Percentiles rank a stretch among this genome's conserved stretches.
Evolutionary conservation across 306 rosid species (phyloP).

Genomic region (Prunus dulcis): DNA sequence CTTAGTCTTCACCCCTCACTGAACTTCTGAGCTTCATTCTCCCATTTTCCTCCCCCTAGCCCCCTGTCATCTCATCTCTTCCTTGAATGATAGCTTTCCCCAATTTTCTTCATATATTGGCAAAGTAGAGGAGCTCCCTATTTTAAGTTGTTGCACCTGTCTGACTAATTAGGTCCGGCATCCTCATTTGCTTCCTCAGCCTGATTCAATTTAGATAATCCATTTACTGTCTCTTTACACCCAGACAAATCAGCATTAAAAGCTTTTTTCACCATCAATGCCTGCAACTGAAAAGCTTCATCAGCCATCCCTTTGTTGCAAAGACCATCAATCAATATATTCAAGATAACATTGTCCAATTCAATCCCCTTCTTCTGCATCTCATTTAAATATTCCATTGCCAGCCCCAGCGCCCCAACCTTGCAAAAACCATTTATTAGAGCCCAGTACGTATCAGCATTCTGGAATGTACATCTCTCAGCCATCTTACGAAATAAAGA

Average conservation of each 20-base stretch:
- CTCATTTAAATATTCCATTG: slow-evolving; percentile 17
- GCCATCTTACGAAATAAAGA: slow-evolving; percentile 26
- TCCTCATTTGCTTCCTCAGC: neutral
- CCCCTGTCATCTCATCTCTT: neutral
- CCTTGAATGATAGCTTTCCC: neutral
- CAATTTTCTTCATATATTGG: neutral
- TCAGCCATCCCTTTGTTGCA: slow-evolving; percentile 18
- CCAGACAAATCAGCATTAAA: neutral
- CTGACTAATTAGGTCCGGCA: neutral
- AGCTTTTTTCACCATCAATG: slow-evolving; percentile 13
- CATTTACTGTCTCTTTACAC: slow-evolving; percentile 12
- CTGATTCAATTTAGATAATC: slow-evolving; percentile 5
- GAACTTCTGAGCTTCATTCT: neutral
- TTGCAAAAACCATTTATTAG: slow-evolving; percentile 26
- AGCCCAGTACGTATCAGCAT: slow-evolving; percentile 18
- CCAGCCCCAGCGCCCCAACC: slow-evolving; percentile 24
- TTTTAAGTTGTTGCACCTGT: neutral
- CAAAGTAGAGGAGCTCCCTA: slow-evolving; percentile 8
- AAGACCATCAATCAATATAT: slow-evolving; percentile 19
- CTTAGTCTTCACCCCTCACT: neutral
- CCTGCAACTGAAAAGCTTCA: slow-evolving; percentile 27
- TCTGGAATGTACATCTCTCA: slow-evolving; percentile 8
- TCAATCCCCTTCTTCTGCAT: slow-evolving; percentile 23
- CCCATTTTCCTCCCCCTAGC: neutral
- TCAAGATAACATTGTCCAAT: slow-evolving; percentile 8